These are phyloP conservation scores for Epithemia pelagica DNA, from an alignment of 108 stramenopile species.

Conservation along the genomic window DNA sequence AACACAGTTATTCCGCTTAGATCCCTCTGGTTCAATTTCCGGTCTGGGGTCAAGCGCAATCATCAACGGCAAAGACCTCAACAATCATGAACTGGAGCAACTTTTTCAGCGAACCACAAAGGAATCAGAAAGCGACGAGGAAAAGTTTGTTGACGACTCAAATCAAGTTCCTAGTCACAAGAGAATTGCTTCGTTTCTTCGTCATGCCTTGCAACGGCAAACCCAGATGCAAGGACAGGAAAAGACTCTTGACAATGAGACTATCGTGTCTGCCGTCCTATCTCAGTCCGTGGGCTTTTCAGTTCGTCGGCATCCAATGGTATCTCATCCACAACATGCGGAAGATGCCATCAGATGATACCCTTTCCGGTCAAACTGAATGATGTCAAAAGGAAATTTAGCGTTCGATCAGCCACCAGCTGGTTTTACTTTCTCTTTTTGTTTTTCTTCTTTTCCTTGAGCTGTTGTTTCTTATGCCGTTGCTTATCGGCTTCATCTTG, in stretches of 20 bases:
- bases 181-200: not conserved
- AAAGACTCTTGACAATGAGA: not conserved
- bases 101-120: not conserved
- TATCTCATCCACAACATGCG: not conserved
- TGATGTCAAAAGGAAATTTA: too few species aligned
- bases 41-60: constrained; percentile 2
- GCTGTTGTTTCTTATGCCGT: not conserved
- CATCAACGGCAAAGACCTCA: not conserved
- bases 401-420: too few species aligned
- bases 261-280: not conserved
- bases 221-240: not conserved
- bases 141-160: too few species aligned
- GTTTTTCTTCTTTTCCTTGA: not conserved
- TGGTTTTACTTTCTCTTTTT: not conserved
- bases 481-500: constrained; percentile 11
- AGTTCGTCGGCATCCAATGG: not conserved
- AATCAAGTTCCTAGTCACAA: too few species aligned
- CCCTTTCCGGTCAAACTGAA: too few species aligned
- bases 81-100: not conserved
- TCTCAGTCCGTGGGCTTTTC: not conserved
- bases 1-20: constrained; percentile 50
- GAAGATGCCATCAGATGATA: too few species aligned
- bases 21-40: constrained; percentile 54
- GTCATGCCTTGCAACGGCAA: not conserved
- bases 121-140: too few species aligned